These are phyloP conservation scores for Diaporthe sp. DNA, from an alignment of 2,329 filamentous ascomycete species.

Conservation along the genomic window DNA sequence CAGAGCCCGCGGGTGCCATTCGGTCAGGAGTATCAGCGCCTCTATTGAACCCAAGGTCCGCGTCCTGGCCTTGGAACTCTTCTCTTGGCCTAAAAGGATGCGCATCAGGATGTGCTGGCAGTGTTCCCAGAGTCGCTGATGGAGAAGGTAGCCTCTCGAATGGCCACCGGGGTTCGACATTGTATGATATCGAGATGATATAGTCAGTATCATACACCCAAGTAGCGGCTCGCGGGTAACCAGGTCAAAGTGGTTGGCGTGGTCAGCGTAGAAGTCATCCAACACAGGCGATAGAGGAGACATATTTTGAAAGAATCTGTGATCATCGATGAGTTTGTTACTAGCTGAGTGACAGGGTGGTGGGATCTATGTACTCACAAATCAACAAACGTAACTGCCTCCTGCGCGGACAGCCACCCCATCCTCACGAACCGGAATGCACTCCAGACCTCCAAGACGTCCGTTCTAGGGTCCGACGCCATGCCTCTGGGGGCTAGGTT, in stretches of 20 bases:
- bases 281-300: neutral
- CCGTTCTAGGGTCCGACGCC: neutral
- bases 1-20: slow-evolving; percentile 2
- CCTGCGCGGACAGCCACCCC: neutral
- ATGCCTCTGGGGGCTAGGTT: neutral
- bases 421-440: slow-evolving; percentile 5
- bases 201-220: slow-evolving; percentile 1
- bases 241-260: slow-evolving; percentile 2
- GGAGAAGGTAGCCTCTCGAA: neutral
- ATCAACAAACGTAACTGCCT: neutral
- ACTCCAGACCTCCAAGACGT: slow-evolving; percentile 1
- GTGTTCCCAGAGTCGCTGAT: slow-evolving; percentile 4
- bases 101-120: slow-evolving; percentile 4
- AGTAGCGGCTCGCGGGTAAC: slow-evolving; percentile 5
- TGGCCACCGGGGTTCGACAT: neutral
- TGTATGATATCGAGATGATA: neutral
- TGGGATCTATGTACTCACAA: neutral
- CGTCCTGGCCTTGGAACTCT: neutral
- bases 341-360: neutral
- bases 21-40: slow-evolving; percentile 1
- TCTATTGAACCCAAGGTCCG: neutral
- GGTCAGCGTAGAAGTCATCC: slow-evolving; percentile 10
- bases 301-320: slow-evolving; percentile 5
- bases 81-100: neutral
- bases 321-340: neutral